Base-by-base conservation (phyloP, 1,139 yeast genomes). In the Waltiozyma sp. region DNA sequence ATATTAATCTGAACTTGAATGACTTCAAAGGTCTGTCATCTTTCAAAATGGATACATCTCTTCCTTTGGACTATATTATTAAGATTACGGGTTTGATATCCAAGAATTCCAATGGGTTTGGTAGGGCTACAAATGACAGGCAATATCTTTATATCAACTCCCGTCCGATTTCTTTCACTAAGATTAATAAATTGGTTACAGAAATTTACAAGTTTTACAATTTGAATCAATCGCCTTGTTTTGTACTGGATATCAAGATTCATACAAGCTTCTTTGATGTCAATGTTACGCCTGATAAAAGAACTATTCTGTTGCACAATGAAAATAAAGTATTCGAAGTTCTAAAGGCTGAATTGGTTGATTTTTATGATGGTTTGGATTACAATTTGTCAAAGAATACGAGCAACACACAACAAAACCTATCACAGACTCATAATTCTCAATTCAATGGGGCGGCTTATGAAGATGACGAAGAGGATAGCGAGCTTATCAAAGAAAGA, bases 261-360 rank as follows among this genome's bases (percentile, higher is more conserved):
- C 70, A 72, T 38, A 69, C 82, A 0, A 55, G 60, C 19, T 64
- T 68, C 19, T 60, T 85, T 34, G 99, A 91, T 62, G 71, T 91
- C 18, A 91, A 91, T 60, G 82, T 93, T 1, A 80, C 95, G 0
- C 98, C 98, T 0, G 96, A 91, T 57, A 91, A 91, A 57, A 67
- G 93, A 40, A 73, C 77, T 3, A 69, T 91, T 2, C 57, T 86
- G 51, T 58, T 91, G 1, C 89, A 82, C 45, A 70, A 77, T 47
- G 96, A 89, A 58, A 60, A 62, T 5, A 60, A 63, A 14, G 58
- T 88, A 1, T 53, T 83, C 9, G 83, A 80, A 36, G 61, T 63
- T 1, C 53, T 87, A 3, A 64, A 72, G 44, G 67, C 62, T 23
- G 58, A 61, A 34, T 49, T 81, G 21, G 52, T 55, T 1, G 56